These are phyloP conservation scores for Pyrenophora tritici-repentis DNA, from an alignment of 2,329 filamentous ascomycete genomes.

Conservation along the genomic window DNA sequence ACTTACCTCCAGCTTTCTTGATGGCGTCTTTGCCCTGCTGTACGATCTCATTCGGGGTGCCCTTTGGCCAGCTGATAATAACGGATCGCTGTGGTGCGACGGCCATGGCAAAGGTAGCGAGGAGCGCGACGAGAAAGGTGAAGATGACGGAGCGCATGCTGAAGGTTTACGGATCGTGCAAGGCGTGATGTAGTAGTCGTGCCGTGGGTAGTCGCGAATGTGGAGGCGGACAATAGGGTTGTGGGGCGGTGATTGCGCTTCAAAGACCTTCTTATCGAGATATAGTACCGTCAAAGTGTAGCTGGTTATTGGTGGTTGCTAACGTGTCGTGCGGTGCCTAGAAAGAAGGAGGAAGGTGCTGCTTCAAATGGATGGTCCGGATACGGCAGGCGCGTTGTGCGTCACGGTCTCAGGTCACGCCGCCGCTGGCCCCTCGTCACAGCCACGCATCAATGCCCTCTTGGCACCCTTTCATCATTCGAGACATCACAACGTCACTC, in stretches of 20 bases:
- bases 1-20: slow-evolving; percentile 66
- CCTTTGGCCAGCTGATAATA: slow-evolving; percentile 76
- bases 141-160: slow-evolving; percentile 69
- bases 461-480: not conserved
- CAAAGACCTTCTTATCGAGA: not conserved
- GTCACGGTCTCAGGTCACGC: slow-evolving; percentile 8
- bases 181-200: not conserved
- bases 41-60: slow-evolving; percentile 70
- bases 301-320: not conserved
- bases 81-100: slow-evolving; percentile 67
- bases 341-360: slow-evolving; percentile 10
- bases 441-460: not conserved
- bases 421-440: slow-evolving; percentile 4
- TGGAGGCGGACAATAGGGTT: not conserved
- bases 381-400: slow-evolving; percentile 14
- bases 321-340: slow-evolving; percentile 3
- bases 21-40: slow-evolving; percentile 74
- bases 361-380: slow-evolving; percentile 9
- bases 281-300: not conserved
- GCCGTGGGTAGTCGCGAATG: not conserved
- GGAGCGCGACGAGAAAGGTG: slow-evolving; percentile 61
- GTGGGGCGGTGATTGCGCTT: too few relatives aligned
- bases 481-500: not conserved
- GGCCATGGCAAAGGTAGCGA: slow-evolving; percentile 67
- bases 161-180: not conserved